These are phyloP conservation scores for Colletotrichum brevisporum DNA, from an alignment of 2,329 filamentous ascomycete species.

Conservation along the genomic window DNA sequence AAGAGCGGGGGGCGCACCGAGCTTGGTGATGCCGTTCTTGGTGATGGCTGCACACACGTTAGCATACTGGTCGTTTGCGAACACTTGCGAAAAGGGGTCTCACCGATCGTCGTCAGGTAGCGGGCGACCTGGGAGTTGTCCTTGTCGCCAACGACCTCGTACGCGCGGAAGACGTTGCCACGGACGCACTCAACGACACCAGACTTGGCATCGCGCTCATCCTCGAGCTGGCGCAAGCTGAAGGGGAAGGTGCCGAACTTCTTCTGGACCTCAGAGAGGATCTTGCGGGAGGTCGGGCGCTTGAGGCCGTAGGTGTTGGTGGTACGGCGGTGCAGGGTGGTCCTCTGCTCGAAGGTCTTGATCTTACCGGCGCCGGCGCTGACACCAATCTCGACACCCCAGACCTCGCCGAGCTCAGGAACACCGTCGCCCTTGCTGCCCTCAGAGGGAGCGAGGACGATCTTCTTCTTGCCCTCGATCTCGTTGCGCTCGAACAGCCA, in stretches of 20 bases:
- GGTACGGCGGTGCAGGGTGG: slow-evolving; percentile 94
- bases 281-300: slow-evolving; percentile 92
- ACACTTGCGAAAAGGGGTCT: slow-evolving; percentile 55
- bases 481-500: slow-evolving; percentile 98
- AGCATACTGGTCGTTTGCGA: slow-evolving; percentile 4
- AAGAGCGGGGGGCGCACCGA: slow-evolving; percentile 81
- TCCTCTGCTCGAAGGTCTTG: slow-evolving; percentile 88
- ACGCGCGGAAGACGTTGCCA: slow-evolving; percentile 91
- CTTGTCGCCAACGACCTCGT: slow-evolving; percentile 96
- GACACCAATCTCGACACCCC: slow-evolving; percentile 97
- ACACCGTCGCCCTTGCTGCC: slow-evolving; percentile 91
- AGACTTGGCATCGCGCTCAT: slow-evolving; percentile 95
- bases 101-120: slow-evolving; percentile 93
- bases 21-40: slow-evolving; percentile 94
- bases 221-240: slow-evolving; percentile 95
- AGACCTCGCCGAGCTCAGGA: slow-evolving; percentile 92
- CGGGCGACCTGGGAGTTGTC: slow-evolving; percentile 88
- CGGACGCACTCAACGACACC: slow-evolving; percentile 97
- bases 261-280: slow-evolving; percentile 94
- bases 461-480: slow-evolving; percentile 98
- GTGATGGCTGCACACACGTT: slow-evolving; percentile 79
- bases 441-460: slow-evolving; percentile 89
- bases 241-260: slow-evolving; percentile 99
- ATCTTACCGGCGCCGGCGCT: slow-evolving; percentile 94
- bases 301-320: slow-evolving; percentile 93